Percentiles rank a stretch among this genome's conserved stretches.
Evolutionary conservation across 2,329 filamentous ascomycete genomes (phyloP).

Genomic region (Metarhizium rileyi): DNA sequence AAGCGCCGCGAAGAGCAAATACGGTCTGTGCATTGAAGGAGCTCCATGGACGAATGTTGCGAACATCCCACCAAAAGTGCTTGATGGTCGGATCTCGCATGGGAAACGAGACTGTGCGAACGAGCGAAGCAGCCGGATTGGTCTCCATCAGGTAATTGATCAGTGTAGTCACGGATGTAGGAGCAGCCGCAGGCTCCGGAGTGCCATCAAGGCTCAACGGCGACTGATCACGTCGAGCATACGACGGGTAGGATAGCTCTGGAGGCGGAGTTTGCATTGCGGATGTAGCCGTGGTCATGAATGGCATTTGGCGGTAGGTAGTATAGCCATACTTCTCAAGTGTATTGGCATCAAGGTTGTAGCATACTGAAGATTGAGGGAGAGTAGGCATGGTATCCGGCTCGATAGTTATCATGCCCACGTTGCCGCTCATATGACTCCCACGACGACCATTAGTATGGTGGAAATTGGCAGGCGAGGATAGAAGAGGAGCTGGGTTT

Average conservation of each 20-base stretch:
- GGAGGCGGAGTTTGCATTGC: slow-evolving; percentile 11
- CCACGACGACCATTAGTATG: slow-evolving; percentile 21
- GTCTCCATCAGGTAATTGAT: slow-evolving; percentile 67
- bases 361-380: slow-evolving; percentile 47
- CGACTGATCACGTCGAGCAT: slow-evolving; percentile 35
- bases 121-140: slow-evolving; percentile 75
- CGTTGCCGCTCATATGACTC: not conserved
- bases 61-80: slow-evolving; percentile 94
- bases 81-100: slow-evolving; percentile 58
- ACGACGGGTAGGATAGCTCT: slow-evolving; percentile 37
- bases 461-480: slow-evolving; percentile 53
- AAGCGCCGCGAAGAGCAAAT: slow-evolving; percentile 61
- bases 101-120: slow-evolving; percentile 66
- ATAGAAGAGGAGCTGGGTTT: slow-evolving; percentile 43
- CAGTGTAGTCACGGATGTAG: slow-evolving; percentile 52
- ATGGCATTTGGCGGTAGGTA: slow-evolving; percentile 69
- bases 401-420: slow-evolving; percentile 7
- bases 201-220: slow-evolving; percentile 31
- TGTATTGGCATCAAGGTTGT: slow-evolving; percentile 55
- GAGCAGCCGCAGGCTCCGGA: slow-evolving; percentile 29
- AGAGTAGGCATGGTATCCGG: slow-evolving; percentile 5
- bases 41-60: slow-evolving; percentile 76
- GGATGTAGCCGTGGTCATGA: slow-evolving; percentile 15
- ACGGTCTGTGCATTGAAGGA: slow-evolving; percentile 68
- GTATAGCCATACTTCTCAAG: slow-evolving; percentile 69